A percentile compares a stretch with the other conserved stretches of the same genome.
Conservation (phyloP, 768 basidiomycete genomes). For the Amanita pallidorosea region DNA sequence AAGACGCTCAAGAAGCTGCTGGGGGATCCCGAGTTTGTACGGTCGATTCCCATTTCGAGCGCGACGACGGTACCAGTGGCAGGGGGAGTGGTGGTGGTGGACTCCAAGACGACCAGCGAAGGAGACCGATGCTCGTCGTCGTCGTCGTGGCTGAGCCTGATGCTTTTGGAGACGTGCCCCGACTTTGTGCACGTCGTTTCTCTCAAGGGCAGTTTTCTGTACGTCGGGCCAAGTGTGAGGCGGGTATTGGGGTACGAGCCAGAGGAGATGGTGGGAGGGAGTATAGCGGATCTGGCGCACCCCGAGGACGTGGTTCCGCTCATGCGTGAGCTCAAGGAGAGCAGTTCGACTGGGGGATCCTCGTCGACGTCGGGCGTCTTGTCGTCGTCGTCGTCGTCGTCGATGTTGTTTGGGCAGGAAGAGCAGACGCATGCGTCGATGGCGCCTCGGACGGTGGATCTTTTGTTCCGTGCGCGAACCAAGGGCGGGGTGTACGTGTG, state of each 20-base stretch:
- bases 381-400: neutral
- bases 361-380: neutral
- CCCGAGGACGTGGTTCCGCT: slow-evolving; percentile 84
- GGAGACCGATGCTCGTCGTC: too few species aligned
- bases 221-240: slow-evolving; percentile 76
- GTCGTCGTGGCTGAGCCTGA: slow-evolving; percentile 34
- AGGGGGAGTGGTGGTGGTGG: neutral
- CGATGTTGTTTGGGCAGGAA: neutral
- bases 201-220: slow-evolving; percentile 87
- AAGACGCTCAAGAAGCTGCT: slow-evolving; percentile 42
- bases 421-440: neutral
- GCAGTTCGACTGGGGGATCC: slow-evolving; percentile 20
- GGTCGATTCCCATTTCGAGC: slow-evolving; percentile 34
- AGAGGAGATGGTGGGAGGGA: slow-evolving; percentile 69
- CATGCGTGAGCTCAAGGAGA: slow-evolving; percentile 85
- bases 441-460: slow-evolving; percentile 54
- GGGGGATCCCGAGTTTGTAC: slow-evolving; percentile 33
- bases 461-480: slow-evolving; percentile 75
- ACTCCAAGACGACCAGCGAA: too few species aligned
- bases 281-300: slow-evolving; percentile 76
- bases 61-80: slow-evolving; percentile 22
- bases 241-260: slow-evolving; percentile 81
- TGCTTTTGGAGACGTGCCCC: slow-evolving; percentile 50
- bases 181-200: slow-evolving; percentile 90
- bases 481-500: slow-evolving; percentile 66